Evolutionary conservation across 768 basidiomycete species (phyloP), one percentile per base, ranked within the genome.

Genomic region (Tulasnella sp.): DNA sequence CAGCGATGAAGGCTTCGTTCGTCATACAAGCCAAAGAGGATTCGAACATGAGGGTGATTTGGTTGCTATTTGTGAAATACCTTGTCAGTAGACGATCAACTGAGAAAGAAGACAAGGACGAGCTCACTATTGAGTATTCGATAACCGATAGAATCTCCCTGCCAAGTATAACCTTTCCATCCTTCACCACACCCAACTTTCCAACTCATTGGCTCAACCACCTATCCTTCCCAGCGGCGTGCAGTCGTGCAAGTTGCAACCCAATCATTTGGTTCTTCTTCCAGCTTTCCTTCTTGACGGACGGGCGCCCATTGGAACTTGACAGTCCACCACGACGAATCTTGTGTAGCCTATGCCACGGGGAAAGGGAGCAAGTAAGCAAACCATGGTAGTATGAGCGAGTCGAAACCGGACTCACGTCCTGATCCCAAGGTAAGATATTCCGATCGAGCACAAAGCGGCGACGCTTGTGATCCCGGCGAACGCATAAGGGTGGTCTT

Each of bases 401-500:
- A 35, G 26, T 29, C 73, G 7, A 46, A 46, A 46, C 26, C 10
- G 18, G 29, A 74, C 73, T 18, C 26, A 74, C 73, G 73, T 74
- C 51, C 73, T 42, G 44, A 74, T 29, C 3, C 73, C 73, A 5
- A 74, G 23, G 18, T 48, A 48, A 23, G 73, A 74, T n/a, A 55
- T 55, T n/a, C n/a, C 73, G 10, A 74, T n/a, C 18, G 44, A 44
- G 18, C 44, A 74, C n/a, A 74, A n/a, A 20, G 73, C 51, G 11
- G 93, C 90, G 20, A 87, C 82, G 32, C 86, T 87, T 23, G 92
- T 89, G 85, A 93, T 89, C 67, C 84, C 86, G 73, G 88, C 88
- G 84, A 96, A 96, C 5, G 92, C 95, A 82, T 90, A 91, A 15
- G 90, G 89, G 79, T 90, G 87, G 7, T 86, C 83, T 82, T 97